These are phyloP conservation scores for Solanum raphanifolium DNA, from an alignment of 257 asterid species.

Conservation along the genomic window DNA sequence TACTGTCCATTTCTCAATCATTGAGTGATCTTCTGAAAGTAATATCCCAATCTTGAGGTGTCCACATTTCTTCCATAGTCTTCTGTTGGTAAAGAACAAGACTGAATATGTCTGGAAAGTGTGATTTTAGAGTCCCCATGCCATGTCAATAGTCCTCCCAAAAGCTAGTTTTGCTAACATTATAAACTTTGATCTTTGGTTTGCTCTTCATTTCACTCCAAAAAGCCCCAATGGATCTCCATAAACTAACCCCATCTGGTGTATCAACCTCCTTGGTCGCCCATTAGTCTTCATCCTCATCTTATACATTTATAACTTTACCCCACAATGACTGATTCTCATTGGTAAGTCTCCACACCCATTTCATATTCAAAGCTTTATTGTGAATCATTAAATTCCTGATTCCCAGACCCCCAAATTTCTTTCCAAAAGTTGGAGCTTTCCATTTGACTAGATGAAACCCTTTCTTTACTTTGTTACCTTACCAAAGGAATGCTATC, in stretches of 20 bases:
- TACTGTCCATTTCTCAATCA: neutral
- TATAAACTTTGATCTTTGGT: neutral
- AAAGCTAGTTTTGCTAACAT: neutral
- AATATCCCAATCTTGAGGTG: neutral
- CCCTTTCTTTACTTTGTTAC: neutral
- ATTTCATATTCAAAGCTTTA: neutral
- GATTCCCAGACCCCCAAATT: neutral
- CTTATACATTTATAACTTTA: neutral
- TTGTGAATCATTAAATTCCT: neutral
- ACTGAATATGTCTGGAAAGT: neutral
- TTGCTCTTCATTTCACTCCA: neutral
- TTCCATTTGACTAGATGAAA: neutral
- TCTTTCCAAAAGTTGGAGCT: neutral
- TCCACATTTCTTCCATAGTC: neutral
- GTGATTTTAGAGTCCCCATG: neutral
- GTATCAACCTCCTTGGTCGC: neutral
- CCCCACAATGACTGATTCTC: neutral
- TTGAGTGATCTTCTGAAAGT: neutral
- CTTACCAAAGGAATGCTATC: neutral
- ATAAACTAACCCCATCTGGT: neutral
- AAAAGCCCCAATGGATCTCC: neutral
- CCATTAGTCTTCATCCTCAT: neutral
- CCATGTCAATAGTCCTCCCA: neutral
- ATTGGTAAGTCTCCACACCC: neutral
- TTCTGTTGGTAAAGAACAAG: neutral